Evolutionary conservation across 2,329 filamentous ascomycete genomes (phyloP).

Genomic region (Colletotrichum truncatum): DNA sequence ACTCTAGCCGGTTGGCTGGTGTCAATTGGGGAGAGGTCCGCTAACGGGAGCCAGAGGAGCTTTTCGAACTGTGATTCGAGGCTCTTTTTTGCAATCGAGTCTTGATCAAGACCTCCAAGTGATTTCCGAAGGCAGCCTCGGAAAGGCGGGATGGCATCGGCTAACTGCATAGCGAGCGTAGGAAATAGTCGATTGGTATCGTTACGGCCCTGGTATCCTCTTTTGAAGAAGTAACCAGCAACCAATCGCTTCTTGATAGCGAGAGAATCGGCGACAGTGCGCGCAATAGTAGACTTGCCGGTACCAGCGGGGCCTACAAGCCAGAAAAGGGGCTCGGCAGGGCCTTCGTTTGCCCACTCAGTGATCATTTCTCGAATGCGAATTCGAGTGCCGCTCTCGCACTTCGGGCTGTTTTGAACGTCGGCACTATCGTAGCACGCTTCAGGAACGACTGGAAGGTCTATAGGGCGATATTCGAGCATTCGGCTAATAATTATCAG

Average conservation of each 20-base stretch:
- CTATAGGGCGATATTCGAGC: background rate
- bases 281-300: constrained; percentile 50
- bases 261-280: constrained; percentile 38
- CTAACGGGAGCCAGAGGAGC: background rate
- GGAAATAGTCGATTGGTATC: no score
- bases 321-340: constrained; percentile 39
- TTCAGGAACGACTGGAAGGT: background rate
- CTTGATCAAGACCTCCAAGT: background rate
- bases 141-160: constrained; percentile 43
- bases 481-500: background rate
- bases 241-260: constrained; percentile 32
- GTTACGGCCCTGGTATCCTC: constrained; percentile 48
- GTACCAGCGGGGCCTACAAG: constrained; percentile 49
- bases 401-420: background rate
- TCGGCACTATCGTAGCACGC: background rate
- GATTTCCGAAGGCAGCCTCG: background rate
- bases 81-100: background rate
- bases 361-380: background rate
- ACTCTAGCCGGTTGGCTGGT: background rate
- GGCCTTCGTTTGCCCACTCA: background rate
- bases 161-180: constrained; percentile 42
- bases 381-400: background rate
- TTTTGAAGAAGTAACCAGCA: constrained; percentile 57
- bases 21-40: background rate
- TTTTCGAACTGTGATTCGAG: background rate